These are phyloP conservation scores for Chenopodium album DNA, from an alignment of 148 eudicot species.

Conservation along the genomic window DNA sequence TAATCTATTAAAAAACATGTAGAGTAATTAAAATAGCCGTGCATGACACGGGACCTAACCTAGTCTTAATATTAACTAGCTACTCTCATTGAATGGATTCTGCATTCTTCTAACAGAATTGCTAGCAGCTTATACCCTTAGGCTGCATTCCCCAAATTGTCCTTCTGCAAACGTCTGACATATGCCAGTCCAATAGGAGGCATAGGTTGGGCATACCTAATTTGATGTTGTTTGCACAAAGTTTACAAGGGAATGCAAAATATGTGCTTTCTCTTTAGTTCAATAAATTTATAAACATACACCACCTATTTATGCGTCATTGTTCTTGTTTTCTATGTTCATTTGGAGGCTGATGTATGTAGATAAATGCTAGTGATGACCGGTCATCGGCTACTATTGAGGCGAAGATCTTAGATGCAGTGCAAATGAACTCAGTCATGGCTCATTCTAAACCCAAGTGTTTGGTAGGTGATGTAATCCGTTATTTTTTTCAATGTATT, in stretches of 20 bases:
- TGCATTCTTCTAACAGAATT: too few species aligned
- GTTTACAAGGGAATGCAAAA: neutral
- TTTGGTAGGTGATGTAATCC: conserved; percentile 53
- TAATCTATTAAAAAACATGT: too few species aligned
- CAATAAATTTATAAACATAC: neutral
- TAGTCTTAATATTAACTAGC: too few species aligned
- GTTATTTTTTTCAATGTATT: conserved; percentile 1
- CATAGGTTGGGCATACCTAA: too few species aligned
- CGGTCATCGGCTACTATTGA: conserved; percentile 77
- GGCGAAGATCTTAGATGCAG: conserved; percentile 85
- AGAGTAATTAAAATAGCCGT: too few species aligned
- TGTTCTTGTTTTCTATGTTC: conserved; percentile 10
- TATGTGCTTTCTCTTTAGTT: neutral
- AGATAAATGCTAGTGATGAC: conserved; percentile 99
- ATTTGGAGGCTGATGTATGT: conserved; percentile 25
- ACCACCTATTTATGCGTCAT: neutral
- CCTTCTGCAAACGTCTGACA: too few species aligned
- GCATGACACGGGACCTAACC: too few species aligned
- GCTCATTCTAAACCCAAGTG: conserved; percentile 92
- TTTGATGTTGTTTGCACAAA: neutral
- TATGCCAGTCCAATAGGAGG: too few species aligned
- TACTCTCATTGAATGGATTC: too few species aligned
- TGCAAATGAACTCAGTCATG: conserved; percentile 95
- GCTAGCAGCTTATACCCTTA: too few species aligned
- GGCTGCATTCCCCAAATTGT: too few species aligned